These are phyloP conservation scores for Exophiala aquamarina DNA, from an alignment of 2,329 filamentous ascomycete genomes.

Conservation along the genomic window DNA sequence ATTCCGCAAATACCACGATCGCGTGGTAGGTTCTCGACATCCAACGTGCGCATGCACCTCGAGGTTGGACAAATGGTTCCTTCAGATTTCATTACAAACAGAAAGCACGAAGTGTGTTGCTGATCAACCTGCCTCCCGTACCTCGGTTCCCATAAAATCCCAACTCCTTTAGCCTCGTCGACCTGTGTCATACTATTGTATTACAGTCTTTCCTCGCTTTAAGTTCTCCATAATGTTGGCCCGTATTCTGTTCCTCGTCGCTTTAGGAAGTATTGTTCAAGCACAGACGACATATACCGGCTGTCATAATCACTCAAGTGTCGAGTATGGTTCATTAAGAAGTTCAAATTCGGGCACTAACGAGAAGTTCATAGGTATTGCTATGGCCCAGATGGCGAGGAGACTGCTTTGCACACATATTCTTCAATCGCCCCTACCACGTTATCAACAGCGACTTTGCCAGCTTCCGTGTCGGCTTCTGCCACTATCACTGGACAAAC, in stretches of 20 bases:
- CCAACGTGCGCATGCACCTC: not conserved
- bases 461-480: slow-evolving; percentile 29
- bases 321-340: slow-evolving; percentile 27
- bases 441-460: slow-evolving; percentile 12
- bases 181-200: too few species aligned
- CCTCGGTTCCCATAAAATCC: not conserved
- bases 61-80: not conserved
- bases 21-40: not conserved
- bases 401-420: slow-evolving; percentile 29
- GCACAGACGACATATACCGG: slow-evolving; percentile 28
- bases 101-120: not conserved
- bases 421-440: slow-evolving; percentile 22
- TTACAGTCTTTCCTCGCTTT: not conserved
- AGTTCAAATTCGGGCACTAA: not conserved
- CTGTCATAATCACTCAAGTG: slow-evolving; percentile 34
- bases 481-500: slow-evolving; percentile 34
- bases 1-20: not conserved
- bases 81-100: not conserved
- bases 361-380: slow-evolving; percentile 26
- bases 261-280: not conserved
- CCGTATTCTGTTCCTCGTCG: slow-evolving; percentile 1
- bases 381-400: slow-evolving; percentile 32
- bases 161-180: too few species aligned
- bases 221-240: slow-evolving; percentile 8
- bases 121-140: not conserved